Evolutionary conservation across 139 green algal genomes (phyloP).

Genomic region (Astrephomene gubernaculifera): DNA sequence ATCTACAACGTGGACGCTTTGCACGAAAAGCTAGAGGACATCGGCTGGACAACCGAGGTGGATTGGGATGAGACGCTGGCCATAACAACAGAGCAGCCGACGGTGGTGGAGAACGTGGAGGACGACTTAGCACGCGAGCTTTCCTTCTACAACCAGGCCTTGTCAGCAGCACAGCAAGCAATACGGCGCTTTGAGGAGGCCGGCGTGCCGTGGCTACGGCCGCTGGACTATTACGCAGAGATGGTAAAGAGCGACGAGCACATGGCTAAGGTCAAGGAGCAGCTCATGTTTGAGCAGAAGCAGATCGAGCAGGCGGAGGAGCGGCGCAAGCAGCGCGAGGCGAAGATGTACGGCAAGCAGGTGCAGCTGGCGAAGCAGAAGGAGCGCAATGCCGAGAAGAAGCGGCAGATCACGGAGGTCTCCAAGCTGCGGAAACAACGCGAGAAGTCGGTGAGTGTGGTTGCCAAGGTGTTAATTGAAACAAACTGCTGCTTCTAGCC

Average conservation of each 20-base stretch:
- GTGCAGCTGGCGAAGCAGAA: constrained; percentile 90
- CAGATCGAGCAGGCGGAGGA: constrained; percentile 84
- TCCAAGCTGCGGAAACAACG: constrained; percentile 78
- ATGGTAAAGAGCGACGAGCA: constrained; percentile 98
- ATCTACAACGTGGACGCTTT: constrained; percentile 89
- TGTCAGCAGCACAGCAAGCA: constrained; percentile 74
- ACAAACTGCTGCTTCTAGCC: too few relatives aligned
- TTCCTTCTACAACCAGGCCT: constrained; percentile 95
- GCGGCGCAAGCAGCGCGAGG: constrained; percentile 88
- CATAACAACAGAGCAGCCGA: constrained; percentile 49
- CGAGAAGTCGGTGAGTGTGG: constrained; percentile 66
- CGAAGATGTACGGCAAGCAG: constrained; percentile 94
- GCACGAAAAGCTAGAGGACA: constrained; percentile 93
- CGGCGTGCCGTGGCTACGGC: constrained; percentile 80
- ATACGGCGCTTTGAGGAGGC: constrained; percentile 77
- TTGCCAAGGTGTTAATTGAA: too few relatives aligned
- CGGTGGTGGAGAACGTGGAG: constrained; percentile 73
- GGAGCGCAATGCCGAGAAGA: constrained; percentile 87
- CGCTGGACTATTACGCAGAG: constrained; percentile 97
- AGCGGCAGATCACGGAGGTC: constrained; percentile 83
- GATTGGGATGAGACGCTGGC: constrained; percentile 68
- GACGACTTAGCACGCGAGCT: constrained; percentile 94
- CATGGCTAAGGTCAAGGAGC: constrained; percentile 92
- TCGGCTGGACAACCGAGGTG: constrained; percentile 79
- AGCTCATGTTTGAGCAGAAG: constrained; percentile 90